A percentile compares a stretch with the other conserved stretches of the same genome.
Conservation (phyloP, 2,329 filamentous ascomycete genomes). For the Aschersonia sp. region DNA sequence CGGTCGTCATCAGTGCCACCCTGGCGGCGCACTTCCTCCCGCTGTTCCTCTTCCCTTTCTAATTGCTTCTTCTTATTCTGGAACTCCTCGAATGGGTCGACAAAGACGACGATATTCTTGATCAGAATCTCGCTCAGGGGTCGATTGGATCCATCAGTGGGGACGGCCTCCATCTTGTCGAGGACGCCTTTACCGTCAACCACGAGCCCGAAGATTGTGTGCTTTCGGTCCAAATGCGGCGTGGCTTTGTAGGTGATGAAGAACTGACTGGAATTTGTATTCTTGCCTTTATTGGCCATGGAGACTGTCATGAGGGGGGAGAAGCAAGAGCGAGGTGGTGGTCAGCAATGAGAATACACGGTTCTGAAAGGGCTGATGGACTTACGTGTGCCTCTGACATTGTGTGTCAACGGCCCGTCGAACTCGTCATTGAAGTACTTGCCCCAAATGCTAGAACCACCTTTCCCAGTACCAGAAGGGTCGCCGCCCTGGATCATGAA, state of each 20-base stretch:
- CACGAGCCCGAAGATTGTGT: slow-evolving; percentile 88
- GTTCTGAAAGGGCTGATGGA: neutral
- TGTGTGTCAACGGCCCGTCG: slow-evolving; percentile 77
- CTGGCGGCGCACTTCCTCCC: slow-evolving; percentile 44
- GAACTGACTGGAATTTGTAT: slow-evolving; percentile 90
- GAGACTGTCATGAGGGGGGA: slow-evolving; percentile 25
- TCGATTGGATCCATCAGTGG: slow-evolving; percentile 60
- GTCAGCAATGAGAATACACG: neutral
- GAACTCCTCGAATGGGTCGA: slow-evolving; percentile 94
- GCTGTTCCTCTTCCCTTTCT: slow-evolving; percentile 41
- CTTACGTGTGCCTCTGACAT: slow-evolving; percentile 51
- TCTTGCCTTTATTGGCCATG: slow-evolving; percentile 98
- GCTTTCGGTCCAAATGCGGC: slow-evolving; percentile 82
- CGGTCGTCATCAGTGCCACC: slow-evolving; percentile 77
- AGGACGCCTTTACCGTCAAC: slow-evolving; percentile 64
- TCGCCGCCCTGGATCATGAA: slow-evolving; percentile 99
- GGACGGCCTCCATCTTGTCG: slow-evolving; percentile 60
- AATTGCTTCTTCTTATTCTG: slow-evolving; percentile 56
- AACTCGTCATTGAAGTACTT: slow-evolving; percentile 92
- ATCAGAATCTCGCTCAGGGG: slow-evolving; percentile 71
- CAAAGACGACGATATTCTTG: slow-evolving; percentile 68
- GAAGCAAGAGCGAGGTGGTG: neutral
- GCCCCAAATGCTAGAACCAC: slow-evolving; percentile 84
- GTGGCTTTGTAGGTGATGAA: slow-evolving; percentile 83
- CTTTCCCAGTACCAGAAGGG: slow-evolving; percentile 79